phyloP scores from a whole-genome alignment of 2,329 filamentous ascomycete species.

The Cephalotrichum gorgonifer region DNA sequence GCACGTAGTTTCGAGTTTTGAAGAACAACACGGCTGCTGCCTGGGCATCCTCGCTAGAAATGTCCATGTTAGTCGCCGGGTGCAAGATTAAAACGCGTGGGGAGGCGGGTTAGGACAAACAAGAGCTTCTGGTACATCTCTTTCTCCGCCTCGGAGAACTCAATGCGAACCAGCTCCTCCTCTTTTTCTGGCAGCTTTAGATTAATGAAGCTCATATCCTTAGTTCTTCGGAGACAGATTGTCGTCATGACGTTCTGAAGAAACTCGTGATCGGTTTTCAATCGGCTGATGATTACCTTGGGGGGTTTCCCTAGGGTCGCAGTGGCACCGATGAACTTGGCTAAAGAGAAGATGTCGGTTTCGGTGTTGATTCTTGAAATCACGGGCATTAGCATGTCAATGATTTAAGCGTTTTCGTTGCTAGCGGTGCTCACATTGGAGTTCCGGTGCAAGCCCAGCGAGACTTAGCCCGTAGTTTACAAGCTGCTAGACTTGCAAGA shows the following conservation, averaged over 20 bases:
- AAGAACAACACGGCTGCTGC: slow-evolving; percentile 22
- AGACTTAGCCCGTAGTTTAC: slow-evolving; percentile 55
- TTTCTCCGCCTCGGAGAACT: slow-evolving; percentile 63
- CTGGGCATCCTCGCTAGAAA: slow-evolving; percentile 56
- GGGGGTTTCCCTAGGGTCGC: slow-evolving; percentile 61
- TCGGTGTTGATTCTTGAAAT: slow-evolving; percentile 58
- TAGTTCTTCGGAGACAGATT: slow-evolving; percentile 70
- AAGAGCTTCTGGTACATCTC: slow-evolving; percentile 67
- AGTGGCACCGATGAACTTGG: slow-evolving; percentile 66
- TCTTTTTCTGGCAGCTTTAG: slow-evolving; percentile 66
- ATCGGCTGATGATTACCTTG: slow-evolving; percentile 61
- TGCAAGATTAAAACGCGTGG: too few species aligned
- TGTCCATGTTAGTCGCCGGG: slow-evolving; percentile 12
- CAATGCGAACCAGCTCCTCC: slow-evolving; percentile 66
- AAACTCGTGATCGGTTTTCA: slow-evolving; percentile 50
- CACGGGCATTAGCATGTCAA: background rate
- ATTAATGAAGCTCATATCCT: slow-evolving; percentile 83
- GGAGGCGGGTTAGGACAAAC: slow-evolving; percentile 27
- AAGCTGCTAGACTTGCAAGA: slow-evolving; percentile 60
- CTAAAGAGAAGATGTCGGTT: slow-evolving; percentile 68
- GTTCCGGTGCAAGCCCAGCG: slow-evolving; percentile 75
- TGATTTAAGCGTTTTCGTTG: background rate
- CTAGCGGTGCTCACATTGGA: slow-evolving; percentile 49
- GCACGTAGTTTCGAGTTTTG: slow-evolving; percentile 31
- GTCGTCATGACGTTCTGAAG: slow-evolving; percentile 71